Percentiles rank a stretch among this genome's conserved stretches.
These are phyloP conservation scores for Dothistroma septosporum DNA, from an alignment of 2,329 filamentous ascomycete species.

Conservation along the genomic window DNA sequence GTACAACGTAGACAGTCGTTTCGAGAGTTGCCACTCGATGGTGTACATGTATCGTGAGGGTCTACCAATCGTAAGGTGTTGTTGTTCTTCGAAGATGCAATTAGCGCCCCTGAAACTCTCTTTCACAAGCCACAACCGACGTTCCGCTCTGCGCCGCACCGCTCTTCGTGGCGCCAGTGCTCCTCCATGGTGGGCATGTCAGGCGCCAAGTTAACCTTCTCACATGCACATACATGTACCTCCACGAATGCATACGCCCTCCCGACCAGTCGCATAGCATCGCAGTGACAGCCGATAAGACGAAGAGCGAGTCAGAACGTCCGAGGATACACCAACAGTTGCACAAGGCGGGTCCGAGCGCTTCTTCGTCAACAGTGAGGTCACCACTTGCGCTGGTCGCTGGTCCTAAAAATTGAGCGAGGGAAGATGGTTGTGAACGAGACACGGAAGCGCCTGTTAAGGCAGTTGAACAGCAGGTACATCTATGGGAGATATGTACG, in stretches of 20 bases:
- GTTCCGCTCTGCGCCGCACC: not conserved
- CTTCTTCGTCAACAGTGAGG: not conserved
- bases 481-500: conserved; percentile 70
- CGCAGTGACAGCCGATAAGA: not conserved
- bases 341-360: not conserved
- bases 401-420: not conserved
- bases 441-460: conserved; percentile 50
- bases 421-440: conserved; percentile 43
- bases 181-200: not conserved
- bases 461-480: conserved; percentile 66
- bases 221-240: not conserved
- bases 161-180: not conserved
- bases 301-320: not conserved
- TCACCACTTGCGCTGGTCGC: conserved; percentile 2
- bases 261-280: not conserved
- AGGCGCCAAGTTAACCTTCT: not conserved
- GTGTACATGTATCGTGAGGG: not conserved
- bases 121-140: not conserved
- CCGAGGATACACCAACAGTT: not conserved
- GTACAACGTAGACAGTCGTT: not conserved
- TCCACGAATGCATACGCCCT: not conserved
- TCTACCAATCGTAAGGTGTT: not conserved
- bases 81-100: not conserved
- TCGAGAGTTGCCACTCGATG: not conserved
- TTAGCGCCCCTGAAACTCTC: not conserved